Conservation (phyloP, 176 grass and related monocot genomes). For the Oryza glaberrima region DNA sequence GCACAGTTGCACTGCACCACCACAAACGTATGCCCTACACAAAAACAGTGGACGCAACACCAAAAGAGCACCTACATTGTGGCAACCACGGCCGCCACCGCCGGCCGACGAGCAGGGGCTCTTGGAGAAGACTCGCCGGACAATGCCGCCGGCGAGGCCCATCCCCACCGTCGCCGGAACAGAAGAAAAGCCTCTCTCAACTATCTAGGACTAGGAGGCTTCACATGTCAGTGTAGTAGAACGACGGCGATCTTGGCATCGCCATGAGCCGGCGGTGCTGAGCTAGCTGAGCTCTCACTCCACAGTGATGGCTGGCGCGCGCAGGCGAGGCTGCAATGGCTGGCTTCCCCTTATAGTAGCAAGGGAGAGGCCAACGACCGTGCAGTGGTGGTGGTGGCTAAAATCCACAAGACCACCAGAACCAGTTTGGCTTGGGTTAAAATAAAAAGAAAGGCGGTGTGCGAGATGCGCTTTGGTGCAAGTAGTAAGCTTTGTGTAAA, state of each 20-base stretch:
- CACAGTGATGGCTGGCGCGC: slow-evolving; percentile 2
- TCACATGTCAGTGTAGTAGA: not conserved
- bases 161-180: slow-evolving; percentile 27
- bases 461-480: slow-evolving; percentile 46
- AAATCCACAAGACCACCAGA: slow-evolving; percentile 37
- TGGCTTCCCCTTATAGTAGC: slow-evolving; percentile 42
- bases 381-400: not conserved
- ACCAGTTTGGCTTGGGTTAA: slow-evolving; percentile 1
- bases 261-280: not conserved
- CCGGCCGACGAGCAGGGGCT: slow-evolving; percentile 43
- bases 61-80: slow-evolving; percentile 36
- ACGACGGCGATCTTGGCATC: slow-evolving; percentile 4
- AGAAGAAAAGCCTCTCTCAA: not conserved
- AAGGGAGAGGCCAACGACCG: slow-evolving; percentile 36
- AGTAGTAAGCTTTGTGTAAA: slow-evolving; percentile 46
- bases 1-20: not conserved
- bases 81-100: not conserved
- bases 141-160: slow-evolving; percentile 77
- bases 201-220: not conserved
- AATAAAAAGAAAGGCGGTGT: slow-evolving; percentile 18
- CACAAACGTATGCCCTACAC: not conserved
- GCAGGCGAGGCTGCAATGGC: not conserved
- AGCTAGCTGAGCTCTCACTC: not conserved
- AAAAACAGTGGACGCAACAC: not conserved
- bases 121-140: slow-evolving; percentile 70